Percentiles rank a stretch among this genome's conserved stretches.
Evolutionary conservation across 441 rosid species (phyloP).

Genomic region (Manihot esculenta): DNA sequence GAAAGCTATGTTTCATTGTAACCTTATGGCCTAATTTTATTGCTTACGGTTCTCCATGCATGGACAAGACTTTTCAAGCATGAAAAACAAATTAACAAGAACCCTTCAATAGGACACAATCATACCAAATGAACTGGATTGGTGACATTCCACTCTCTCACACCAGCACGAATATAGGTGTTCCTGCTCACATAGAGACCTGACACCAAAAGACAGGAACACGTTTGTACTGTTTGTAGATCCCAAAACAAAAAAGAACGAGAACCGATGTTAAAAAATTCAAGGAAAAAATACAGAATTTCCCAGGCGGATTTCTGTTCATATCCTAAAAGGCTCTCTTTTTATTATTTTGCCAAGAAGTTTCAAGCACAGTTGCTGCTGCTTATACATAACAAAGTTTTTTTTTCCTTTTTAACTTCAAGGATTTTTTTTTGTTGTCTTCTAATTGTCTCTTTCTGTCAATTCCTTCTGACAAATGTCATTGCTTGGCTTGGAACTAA

Average conservation of each 20-base stretch:
- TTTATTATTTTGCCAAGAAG: not conserved
- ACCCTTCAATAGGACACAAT: conserved; percentile 1
- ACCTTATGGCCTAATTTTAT: not conserved
- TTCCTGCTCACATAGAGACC: conserved; percentile 96
- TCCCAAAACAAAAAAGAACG: conserved; percentile 4
- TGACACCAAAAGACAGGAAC: conserved; percentile 32
- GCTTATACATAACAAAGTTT: not conserved
- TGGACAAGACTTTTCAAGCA: not conserved
- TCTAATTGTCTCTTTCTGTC: not conserved
- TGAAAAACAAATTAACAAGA: not conserved
- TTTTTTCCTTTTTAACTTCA: too few species aligned
- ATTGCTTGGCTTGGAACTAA: not conserved
- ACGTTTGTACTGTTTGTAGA: conserved; percentile 9
- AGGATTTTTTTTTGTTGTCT: too few species aligned
- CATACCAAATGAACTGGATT: conserved; percentile 95
- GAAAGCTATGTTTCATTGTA: not conserved
- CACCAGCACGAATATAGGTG: conserved; percentile 84
- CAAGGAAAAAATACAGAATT: not conserved
- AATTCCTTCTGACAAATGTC: too few species aligned
- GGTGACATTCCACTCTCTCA: conserved; percentile 83
- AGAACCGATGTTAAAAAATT: not conserved
- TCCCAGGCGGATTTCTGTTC: too few species aligned
- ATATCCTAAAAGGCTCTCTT: too few species aligned
- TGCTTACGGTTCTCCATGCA: not conserved
- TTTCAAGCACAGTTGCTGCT: not conserved